Conservation (phyloP, 129 eudicot genomes). For the Pittosporum tobira region DNA sequence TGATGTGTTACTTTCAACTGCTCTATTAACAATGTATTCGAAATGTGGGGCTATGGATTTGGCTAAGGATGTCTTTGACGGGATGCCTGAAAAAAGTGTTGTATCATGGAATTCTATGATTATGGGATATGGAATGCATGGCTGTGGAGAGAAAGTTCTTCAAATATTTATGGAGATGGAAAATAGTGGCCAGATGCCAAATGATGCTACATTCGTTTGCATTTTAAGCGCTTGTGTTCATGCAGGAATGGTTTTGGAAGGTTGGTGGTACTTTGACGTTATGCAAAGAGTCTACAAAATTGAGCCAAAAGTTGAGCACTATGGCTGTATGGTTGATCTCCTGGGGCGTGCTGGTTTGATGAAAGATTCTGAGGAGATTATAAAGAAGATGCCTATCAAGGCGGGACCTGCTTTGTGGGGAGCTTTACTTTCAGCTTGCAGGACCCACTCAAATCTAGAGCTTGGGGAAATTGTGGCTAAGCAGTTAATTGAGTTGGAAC, state of each 20-base stretch:
- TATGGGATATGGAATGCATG: conserved; percentile 63
- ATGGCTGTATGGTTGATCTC: conserved; percentile 72
- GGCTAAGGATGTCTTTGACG: conserved; percentile 46
- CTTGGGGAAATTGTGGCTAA: conserved; percentile 65
- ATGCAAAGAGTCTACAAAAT: conserved; percentile 58
- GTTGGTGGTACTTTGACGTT: conserved; percentile 62
- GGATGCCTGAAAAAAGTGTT: conserved; percentile 47
- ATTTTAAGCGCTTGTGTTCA: conserved; percentile 57
- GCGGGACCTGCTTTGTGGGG: conserved; percentile 57
- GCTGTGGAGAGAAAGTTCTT: conserved; percentile 55
- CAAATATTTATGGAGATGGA: conserved; percentile 46
- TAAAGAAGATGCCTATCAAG: conserved; percentile 30
- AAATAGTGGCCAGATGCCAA: conserved; percentile 38
- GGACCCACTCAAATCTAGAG: conserved; percentile 46
- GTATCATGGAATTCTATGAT: conserved; percentile 80
- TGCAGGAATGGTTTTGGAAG: conserved; percentile 62
- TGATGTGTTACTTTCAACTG: conserved; percentile 52
- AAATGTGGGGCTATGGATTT: conserved; percentile 63
- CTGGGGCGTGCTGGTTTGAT: conserved; percentile 52
- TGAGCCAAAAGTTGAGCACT: conserved; percentile 64
- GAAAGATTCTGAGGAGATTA: conserved; percentile 45
- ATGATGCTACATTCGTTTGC: conserved; percentile 63
- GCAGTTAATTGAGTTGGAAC: conserved; percentile 46
- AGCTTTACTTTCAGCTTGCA: conserved; percentile 50
- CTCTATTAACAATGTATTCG: conserved; percentile 63